Evolutionary conservation across 2,329 filamentous ascomycete species (phyloP), one percentile per base, ranked within the genome.

Genomic region (Penicillium sp.): DNA sequence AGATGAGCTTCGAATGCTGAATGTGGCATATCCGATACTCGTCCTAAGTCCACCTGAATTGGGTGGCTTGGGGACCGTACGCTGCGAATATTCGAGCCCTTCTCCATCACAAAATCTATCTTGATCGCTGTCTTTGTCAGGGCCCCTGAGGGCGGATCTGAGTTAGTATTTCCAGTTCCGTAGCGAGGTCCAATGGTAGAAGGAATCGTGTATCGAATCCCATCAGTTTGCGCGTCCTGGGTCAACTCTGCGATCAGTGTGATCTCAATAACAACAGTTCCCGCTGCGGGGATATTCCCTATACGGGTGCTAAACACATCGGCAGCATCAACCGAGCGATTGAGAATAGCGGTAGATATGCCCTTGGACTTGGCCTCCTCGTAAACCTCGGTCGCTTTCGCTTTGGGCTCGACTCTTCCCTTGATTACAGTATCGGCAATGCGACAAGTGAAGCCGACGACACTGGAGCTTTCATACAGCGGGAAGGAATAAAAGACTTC

Each of bases 251-350:
- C 46, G 32, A 55, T 50, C 13, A 57, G 49, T 2, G 48, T 55
- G 16, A 63, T 45, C 31, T 63, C 49, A 4, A 63, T 36, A 6
- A 52, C 13, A 11, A 61, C 56, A 2, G 44, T 47, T 4, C 49
- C 56, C 13, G 52, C 47, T 14, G 48, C 45, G 3, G 58, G 58
- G 1, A 63, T 48, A 45, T 61, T 63, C 10, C 60, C 58, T 7
- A 63, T 36, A 14, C 56, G 54, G 2, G 56, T 59, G 31, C 54
- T 53, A 42, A 63, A 63, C 22, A 63, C 45, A 34, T 59, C 58
- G 11, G 47, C 13, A 11, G 48, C 32, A 32, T 38, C 16, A 7
- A 16, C 3, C 4, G 53, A 43, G 24, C 43, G 53, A 38, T 50
- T 38, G 29, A 56, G 38, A 24, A 55, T 39, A 9, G 47, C 53